Evolutionary conservation across 2,329 filamentous ascomycete species (phyloP).

Genomic region (Sodiomyces alkalinus): DNA sequence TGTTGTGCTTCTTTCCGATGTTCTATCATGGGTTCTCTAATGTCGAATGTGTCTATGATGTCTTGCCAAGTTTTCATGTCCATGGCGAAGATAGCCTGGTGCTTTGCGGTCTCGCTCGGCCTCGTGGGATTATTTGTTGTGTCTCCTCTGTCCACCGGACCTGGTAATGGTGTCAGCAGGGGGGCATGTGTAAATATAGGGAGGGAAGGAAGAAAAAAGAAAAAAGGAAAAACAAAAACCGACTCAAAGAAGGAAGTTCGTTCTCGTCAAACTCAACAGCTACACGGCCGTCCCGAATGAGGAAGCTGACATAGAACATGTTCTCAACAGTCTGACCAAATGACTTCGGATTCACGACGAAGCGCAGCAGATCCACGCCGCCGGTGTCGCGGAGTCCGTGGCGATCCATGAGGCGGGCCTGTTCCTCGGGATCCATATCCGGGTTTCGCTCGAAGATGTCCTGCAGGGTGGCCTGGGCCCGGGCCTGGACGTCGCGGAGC

Average conservation of each 20-base stretch:
- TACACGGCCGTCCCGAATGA: conserved; percentile 74
- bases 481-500: conserved; percentile 33
- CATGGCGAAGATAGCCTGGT: conserved; percentile 79
- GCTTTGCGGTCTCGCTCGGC: conserved; percentile 48
- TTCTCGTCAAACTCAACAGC: conserved; percentile 59
- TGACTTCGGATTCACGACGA: conserved; percentile 76
- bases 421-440: conserved; percentile 29
- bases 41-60: conserved; percentile 60
- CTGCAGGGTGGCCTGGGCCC: conserved; percentile 30
- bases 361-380: conserved; percentile 68
- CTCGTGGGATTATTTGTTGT: conserved; percentile 11
- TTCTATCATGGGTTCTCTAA: conserved; percentile 70
- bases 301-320: conserved; percentile 88
- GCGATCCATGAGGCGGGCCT: conserved; percentile 41
- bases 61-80: conserved; percentile 75
- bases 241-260: conserved; percentile 67
- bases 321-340: conserved; percentile 96
- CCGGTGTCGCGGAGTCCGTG: conserved; percentile 51
- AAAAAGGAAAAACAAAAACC: conserved; percentile 22
- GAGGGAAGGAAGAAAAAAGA: too few relatives aligned
- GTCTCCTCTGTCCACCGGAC: not conserved
- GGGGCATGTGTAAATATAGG: too few relatives aligned
- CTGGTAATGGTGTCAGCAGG: not conserved
- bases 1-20: conserved; percentile 50
- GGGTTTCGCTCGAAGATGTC: conserved; percentile 22